A percentile compares a stretch with the other conserved stretches of the same genome.
phyloP scores from a whole-genome alignment of 352 stramenopile species.

The Phytophthora sojae region DNA sequence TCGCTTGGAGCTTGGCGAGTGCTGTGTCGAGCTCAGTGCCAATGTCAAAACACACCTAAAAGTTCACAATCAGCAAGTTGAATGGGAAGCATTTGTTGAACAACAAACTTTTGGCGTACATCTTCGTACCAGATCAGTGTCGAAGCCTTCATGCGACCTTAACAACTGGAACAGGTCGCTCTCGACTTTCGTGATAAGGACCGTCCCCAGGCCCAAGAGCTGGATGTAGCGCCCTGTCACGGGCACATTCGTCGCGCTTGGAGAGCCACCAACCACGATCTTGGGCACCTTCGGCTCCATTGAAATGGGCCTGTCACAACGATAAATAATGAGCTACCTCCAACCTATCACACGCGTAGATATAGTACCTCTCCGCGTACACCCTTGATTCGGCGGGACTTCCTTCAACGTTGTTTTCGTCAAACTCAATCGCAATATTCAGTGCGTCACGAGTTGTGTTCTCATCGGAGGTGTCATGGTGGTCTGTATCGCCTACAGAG shows the following conservation, averaged over 20 bases:
- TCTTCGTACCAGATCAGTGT: conserved; percentile 61
- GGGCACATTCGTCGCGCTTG: conserved; percentile 45
- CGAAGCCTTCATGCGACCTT: conserved; percentile 33
- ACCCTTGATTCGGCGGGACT: background rate
- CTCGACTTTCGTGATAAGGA: conserved; percentile 47
- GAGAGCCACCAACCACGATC: conserved; percentile 61
- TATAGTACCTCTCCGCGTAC: conserved; percentile 26
- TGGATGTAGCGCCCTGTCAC: conserved; percentile 78
- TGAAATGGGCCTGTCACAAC: conserved; percentile 26
- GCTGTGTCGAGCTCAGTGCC: conserved; percentile 55
- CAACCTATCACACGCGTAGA: background rate
- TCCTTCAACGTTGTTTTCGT: conserved; percentile 20
- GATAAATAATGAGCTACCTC: conserved; percentile 1
- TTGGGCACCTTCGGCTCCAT: conserved; percentile 66
- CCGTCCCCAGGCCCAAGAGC: conserved; percentile 66
- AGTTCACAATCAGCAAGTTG: background rate
- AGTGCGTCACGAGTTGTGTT: conserved; percentile 20
- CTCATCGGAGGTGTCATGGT: conserved; percentile 23
- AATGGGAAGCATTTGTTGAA: conserved; percentile 1
- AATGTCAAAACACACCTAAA: conserved; percentile 74
- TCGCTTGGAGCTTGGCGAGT: conserved; percentile 44
- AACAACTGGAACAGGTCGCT: conserved; percentile 48
- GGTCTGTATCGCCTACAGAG: conserved; percentile 2
- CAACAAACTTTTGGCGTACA: background rate
- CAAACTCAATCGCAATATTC: conserved; percentile 54